A percentile compares a stretch with the other conserved stretches of the same genome.
These are phyloP conservation scores for Hemerocallis citrina DNA, from an alignment of 106 monocot genomes.

Conservation along the genomic window DNA sequence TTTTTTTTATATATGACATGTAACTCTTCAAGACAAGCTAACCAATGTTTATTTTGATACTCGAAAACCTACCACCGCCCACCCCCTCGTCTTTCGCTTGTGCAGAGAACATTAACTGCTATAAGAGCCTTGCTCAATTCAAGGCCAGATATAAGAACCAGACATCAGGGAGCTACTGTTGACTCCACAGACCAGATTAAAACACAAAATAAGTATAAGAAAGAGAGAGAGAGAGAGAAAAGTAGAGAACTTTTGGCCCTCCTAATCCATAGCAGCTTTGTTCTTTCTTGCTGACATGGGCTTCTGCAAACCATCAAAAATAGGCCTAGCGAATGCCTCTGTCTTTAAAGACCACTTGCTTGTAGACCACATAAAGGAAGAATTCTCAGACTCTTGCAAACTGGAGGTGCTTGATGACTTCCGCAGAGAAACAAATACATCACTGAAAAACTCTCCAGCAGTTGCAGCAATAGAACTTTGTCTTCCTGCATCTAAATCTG, in stretches of 20 bases:
- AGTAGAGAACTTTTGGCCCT: too few relatives aligned
- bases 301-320: constrained; percentile 56
- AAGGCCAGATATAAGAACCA: too few relatives aligned
- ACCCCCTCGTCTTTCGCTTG: background rate
- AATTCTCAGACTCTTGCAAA: constrained; percentile 57
- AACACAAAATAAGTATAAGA: too few relatives aligned
- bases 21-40: background rate
- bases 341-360: constrained; percentile 46
- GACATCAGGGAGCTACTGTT: too few relatives aligned
- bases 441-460: constrained; percentile 19
- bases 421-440: constrained; percentile 42
- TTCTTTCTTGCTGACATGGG: constrained; percentile 7
- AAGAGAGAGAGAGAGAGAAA: too few relatives aligned
- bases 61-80: background rate
- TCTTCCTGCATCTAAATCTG: constrained; percentile 36
- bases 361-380: constrained; percentile 32
- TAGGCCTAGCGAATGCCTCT: constrained; percentile 42
- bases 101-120: too few relatives aligned
- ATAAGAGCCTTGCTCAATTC: too few relatives aligned
- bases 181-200: too few relatives aligned
- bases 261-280: constrained; percentile 1
- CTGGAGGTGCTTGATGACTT: constrained; percentile 73
- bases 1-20: too few relatives aligned
- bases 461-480: constrained; percentile 2
- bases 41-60: too few relatives aligned